Evolutionary conservation across 257 asterid genomes (phyloP).

Genomic region (Dorcoceras hygrometricum): DNA sequence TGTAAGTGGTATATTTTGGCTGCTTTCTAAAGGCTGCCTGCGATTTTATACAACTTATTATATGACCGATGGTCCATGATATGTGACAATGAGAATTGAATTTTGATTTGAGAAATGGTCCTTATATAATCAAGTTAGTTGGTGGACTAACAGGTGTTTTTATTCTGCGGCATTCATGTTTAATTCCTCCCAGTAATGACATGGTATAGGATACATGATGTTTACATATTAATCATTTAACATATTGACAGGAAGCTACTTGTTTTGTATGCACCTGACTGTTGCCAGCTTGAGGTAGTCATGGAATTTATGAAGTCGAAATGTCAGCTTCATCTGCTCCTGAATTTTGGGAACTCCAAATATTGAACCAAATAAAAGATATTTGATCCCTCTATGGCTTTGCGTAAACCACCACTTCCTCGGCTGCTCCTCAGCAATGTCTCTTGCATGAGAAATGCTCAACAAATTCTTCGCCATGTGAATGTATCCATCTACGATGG

Average conservation of each 20-base stretch:
- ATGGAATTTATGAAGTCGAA: not conserved
- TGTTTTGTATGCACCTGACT: constrained; percentile 1
- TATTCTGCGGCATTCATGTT: not conserved
- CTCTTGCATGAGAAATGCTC: constrained; percentile 90
- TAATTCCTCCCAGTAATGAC: not conserved
- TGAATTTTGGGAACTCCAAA: not conserved
- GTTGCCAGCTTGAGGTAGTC: constrained; percentile 1
- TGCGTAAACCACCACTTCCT: constrained; percentile 63
- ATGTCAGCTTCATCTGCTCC: not conserved
- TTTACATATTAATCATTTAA: constrained; percentile 2
- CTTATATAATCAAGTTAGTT: not conserved
- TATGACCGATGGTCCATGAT: too few relatives aligned
- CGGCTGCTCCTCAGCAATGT: constrained; percentile 71
- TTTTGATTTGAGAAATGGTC: not conserved
- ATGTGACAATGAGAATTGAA: not conserved
- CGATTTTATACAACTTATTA: not conserved
- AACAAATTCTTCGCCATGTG: constrained; percentile 79
- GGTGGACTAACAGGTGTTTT: not conserved
- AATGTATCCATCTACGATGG: constrained; percentile 76
- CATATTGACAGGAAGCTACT: constrained; percentile 12
- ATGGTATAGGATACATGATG: not conserved
- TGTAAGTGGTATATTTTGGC: not conserved
- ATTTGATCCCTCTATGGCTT: constrained; percentile 33
- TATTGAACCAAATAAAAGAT: not conserved
- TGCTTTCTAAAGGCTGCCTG: too few relatives aligned